Evolutionary conservation across 169 alveolate species (phyloP), one percentile per base, ranked within the genome.

Genomic region (Plasmodium knowlesi): DNA sequence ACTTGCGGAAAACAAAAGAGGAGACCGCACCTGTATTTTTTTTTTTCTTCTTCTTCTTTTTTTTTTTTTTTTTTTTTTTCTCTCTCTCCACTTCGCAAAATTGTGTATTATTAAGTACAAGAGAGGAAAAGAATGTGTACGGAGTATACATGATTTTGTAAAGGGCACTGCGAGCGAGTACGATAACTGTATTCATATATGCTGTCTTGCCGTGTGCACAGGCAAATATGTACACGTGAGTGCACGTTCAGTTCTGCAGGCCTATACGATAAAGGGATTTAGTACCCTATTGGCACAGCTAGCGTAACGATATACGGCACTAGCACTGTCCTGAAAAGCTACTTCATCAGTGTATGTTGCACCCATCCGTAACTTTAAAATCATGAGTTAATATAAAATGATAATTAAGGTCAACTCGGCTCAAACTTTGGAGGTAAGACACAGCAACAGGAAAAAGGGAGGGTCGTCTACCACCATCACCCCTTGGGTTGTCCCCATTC

Each of bases 351-450:
- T n/a, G n/a, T n/a, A n/a, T 22, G 74, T 34, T 8, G 16, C 74
- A 25, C 28, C 74, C 74, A 61, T 14, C 32, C 28, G 39, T 78
- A 78, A 78, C 84, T 78, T 76, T 39, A 78, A 88, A 79, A 88
- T 88, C 94, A 88, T 88, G 94, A 88, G 67, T 54, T 88, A 88
- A 88, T 88, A 72, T 88, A 88, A 88, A 88, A 88, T 88, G 94
- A 79, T 84, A 84, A 73, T 78, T 88, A 88, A 88, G 50, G 94
- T 61, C 46, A 54, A 78, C 82, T 76, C 94, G 94, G 85, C 82
- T 88, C 88, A 88, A 88, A 78, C 50, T 5, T 80, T 41, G 89
- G 89, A 88, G 94, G 94, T 88, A 88, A 88, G 82, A 78, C 46
- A 9, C 46, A 9, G 25, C 71, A 83, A 32, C 71, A 25, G 37